These are phyloP conservation scores for Aleurites moluccanus DNA, from an alignment of 441 rosid genomes.

Conservation along the genomic window DNA sequence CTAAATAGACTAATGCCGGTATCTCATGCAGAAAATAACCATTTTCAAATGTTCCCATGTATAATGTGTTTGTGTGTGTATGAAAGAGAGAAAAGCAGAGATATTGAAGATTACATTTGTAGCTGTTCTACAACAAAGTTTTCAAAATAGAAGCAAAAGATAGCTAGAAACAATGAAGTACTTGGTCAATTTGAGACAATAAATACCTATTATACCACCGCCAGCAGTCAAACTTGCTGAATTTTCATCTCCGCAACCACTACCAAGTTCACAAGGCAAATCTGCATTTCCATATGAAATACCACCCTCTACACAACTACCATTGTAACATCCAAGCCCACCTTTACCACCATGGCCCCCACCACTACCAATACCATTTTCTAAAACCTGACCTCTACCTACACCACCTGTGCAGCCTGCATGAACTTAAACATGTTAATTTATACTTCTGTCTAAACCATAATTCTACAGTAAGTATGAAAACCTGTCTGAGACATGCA, in stretches of 20 bases:
- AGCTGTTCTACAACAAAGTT: not conserved
- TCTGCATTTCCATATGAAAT: constrained; percentile 77
- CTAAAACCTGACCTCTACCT: constrained; percentile 72
- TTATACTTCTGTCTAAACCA: constrained; percentile 11
- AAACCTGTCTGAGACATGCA: constrained; percentile 14
- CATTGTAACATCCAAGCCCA: constrained; percentile 72
- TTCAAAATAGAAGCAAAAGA: not conserved
- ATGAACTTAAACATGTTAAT: constrained; percentile 26
- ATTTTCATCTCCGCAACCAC: constrained; percentile 96
- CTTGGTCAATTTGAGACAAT: not conserved
- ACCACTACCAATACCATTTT: constrained; percentile 89
- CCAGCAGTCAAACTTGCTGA: constrained; percentile 71
- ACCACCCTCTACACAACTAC: constrained; percentile 72
- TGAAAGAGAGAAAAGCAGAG: not conserved
- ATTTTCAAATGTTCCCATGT: not conserved
- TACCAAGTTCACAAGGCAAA: constrained; percentile 99
- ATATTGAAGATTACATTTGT: not conserved
- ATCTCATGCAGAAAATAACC: not conserved
- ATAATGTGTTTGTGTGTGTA: not conserved
- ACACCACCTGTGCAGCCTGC: constrained; percentile 99
- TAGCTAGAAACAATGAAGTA: not conserved
- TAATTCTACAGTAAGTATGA: constrained; percentile 10
- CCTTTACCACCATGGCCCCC: constrained; percentile 99
- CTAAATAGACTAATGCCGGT: not conserved
- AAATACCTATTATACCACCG: constrained; percentile 93